Base-by-base conservation (phyloP, 495 filamentous ascomycete species). In the Articulospora tetracladia region DNA sequence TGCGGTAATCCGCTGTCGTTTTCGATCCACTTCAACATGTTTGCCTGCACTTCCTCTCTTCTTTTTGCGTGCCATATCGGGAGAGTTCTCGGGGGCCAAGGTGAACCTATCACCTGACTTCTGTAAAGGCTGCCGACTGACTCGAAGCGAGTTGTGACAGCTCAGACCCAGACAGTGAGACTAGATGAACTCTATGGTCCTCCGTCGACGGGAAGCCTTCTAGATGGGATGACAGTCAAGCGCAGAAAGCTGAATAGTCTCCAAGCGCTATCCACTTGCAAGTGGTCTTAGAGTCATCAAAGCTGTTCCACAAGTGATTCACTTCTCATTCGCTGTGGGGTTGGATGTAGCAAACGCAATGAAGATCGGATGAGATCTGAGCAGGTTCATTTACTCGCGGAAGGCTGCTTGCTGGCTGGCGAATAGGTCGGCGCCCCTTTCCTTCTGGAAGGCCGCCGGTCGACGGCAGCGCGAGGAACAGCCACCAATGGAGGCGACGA, bases 21-120 rank as follows among this genome's bases (percentile, higher is more conserved):
- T 52, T 27, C 39, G 51, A 32, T 57, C 55, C 48, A 51, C 57
- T 44, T 28, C 34, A 27, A 20, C 20, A 2, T 30, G 52, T 3
- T 69, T 41, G 34, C 48, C 39, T 44, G 63, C 39, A 32, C 54
- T 52, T 25, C 28, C 62, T 51, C 62, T 65, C 59, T 71, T 75
- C 63, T 72, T 75, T 30, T 63, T 60, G 27, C 67, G 62, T 11
- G 62, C 62, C 25, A 62, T 64, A 24, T 36, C 58, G 32, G n/a
- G n/a, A n/a, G n/a, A n/a, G n/a, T n/a, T n/a, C n/a, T n/a, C n/a
- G 55, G 48, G 30, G 48, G 57, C 36, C n/a, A n/a, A n/a, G n/a
- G n/a, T n/a, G n/a, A n/a, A n/a, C n/a, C n/a, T n/a, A n/a, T n/a
- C n/a, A n/a, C n/a, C n/a, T n/a, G n/a, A n/a, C n/a, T n/a, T n/a